Evolutionary conservation across 257 asterid genomes (phyloP).

Genomic region (Solanum lycopersicoides): DNA sequence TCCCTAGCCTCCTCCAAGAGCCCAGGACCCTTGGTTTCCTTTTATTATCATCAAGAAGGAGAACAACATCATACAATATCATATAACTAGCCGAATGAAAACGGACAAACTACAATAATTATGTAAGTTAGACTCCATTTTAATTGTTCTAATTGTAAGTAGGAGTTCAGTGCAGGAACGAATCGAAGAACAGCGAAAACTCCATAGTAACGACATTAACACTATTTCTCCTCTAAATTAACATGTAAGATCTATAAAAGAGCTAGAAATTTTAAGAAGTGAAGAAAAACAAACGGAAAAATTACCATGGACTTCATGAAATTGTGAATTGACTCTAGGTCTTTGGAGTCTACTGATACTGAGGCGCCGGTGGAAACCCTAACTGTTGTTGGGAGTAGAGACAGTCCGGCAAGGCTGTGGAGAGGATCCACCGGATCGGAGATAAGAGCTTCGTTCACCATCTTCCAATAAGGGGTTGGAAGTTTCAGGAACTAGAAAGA

Average conservation of each 20-base stretch:
- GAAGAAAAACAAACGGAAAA: not conserved
- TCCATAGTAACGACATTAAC: not conserved
- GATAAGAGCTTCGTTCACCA: slow-evolving; percentile 19
- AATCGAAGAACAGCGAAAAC: not conserved
- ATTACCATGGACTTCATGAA: slow-evolving; percentile 55
- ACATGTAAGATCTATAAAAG: not conserved
- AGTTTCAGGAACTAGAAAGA: not conserved
- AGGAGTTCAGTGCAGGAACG: not conserved
- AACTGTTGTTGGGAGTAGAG: slow-evolving; percentile 42
- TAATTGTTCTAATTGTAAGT: not conserved
- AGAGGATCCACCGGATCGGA: slow-evolving; percentile 44
- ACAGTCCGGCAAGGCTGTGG: slow-evolving; percentile 29
- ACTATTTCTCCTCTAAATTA: not conserved
- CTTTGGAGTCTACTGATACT: slow-evolving; percentile 15
- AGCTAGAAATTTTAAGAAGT: not conserved
- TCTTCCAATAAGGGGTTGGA: not conserved
- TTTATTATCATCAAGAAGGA: not conserved
- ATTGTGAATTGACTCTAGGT: slow-evolving; percentile 45
- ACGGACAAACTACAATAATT: not conserved
- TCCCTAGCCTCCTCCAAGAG: slow-evolving; percentile 59
- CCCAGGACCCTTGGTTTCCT: slow-evolving; percentile 46
- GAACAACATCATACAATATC: not conserved
- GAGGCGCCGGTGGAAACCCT: slow-evolving; percentile 29
- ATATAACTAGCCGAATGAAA: not conserved
- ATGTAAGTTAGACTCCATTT: not conserved